A percentile compares a stretch with the other conserved stretches of the same genome.
These are phyloP conservation scores for Sequoia sempervirens DNA, from an alignment of 75 land plant species.

Conservation along the genomic window DNA sequence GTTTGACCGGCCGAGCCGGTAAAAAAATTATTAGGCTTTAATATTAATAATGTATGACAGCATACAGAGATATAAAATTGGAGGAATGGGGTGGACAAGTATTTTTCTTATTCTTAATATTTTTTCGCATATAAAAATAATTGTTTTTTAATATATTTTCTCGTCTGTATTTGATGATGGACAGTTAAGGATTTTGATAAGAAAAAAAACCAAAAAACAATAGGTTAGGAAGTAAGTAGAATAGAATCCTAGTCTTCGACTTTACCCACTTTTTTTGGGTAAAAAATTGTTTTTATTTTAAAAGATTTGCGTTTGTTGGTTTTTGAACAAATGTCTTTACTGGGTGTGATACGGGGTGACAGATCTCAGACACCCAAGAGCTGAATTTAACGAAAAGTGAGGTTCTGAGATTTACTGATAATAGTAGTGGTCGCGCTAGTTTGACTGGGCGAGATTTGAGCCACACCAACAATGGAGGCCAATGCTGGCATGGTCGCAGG, in stretches of 20 bases:
- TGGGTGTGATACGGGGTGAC: background rate
- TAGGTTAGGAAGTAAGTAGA: background rate
- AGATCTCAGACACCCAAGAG: background rate
- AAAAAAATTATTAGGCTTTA: background rate
- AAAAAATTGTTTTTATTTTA: background rate
- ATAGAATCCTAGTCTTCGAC: background rate
- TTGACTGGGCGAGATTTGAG: background rate
- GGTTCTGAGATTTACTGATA: background rate
- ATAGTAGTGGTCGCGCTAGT: background rate
- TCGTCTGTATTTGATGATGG: no score
- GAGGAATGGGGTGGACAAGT: background rate
- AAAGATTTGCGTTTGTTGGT: background rate
- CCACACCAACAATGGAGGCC: constrained; percentile 35
- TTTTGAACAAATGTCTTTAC: background rate
- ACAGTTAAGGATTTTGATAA: background rate
- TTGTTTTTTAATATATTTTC: no score
- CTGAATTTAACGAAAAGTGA: background rate
- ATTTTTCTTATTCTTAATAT: background rate
- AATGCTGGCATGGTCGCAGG: constrained; percentile 82
- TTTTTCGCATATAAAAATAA: no score
- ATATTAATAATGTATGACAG: background rate
- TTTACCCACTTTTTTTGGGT: background rate
- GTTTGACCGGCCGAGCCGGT: background rate
- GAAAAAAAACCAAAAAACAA: background rate
- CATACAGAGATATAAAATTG: background rate